Percentiles rank a stretch among this genome's conserved stretches.
Evolutionary conservation across 2,329 filamentous ascomycete genomes (phyloP).

Genomic region (Pseudogymnoascus sp.): DNA sequence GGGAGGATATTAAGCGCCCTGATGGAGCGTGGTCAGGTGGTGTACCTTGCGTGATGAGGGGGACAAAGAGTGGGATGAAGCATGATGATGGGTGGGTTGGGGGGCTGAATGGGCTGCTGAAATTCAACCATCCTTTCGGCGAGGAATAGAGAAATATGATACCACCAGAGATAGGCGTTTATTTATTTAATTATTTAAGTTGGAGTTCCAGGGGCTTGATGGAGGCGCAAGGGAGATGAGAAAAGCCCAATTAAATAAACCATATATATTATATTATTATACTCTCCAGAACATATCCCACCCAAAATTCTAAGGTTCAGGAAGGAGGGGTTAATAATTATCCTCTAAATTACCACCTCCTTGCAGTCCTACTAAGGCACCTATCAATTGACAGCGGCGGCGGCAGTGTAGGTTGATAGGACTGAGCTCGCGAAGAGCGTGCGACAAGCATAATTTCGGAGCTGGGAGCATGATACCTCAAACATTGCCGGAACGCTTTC

Average conservation of each 20-base stretch:
- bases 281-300: background rate
- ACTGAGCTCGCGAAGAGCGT: background rate
- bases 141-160: conserved; percentile 35
- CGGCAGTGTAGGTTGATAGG: background rate
- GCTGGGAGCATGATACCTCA: background rate
- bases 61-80: conserved; percentile 39
- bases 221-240: background rate
- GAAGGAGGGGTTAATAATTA: background rate
- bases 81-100: conserved; percentile 95
- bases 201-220: background rate
- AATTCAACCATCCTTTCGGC: conserved; percentile 97
- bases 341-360: background rate
- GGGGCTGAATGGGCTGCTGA: conserved; percentile 82
- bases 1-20: conserved; percentile 60
- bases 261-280: background rate
- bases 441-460: background rate
- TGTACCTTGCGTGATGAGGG: conserved; percentile 83
- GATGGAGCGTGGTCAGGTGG: conserved; percentile 58
- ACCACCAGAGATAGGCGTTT: background rate
- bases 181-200: background rate
- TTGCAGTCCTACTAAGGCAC: background rate
- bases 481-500: background rate
- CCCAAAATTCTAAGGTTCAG: background rate
- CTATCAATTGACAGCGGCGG: background rate
- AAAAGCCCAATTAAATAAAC: background rate